Evolutionary conservation across 352 stramenopile genomes (phyloP), one percentile per base, ranked within the genome.

Genomic region (Globisporangium middletonii): DNA sequence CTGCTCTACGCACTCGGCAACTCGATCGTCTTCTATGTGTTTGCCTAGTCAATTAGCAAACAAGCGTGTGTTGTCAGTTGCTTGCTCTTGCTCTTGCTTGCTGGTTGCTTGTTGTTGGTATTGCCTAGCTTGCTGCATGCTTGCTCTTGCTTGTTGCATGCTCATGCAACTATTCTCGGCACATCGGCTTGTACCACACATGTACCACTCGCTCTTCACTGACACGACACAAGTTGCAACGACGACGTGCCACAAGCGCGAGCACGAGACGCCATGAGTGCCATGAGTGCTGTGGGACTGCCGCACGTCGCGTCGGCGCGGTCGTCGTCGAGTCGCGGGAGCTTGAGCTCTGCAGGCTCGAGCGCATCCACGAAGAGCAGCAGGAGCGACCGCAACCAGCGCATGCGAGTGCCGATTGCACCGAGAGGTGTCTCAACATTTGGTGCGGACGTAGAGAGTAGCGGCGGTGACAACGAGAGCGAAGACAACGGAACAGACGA

Each of bases 1-100:
- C 49, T 65, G 19, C 53, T 93, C n/a, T 93, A 86, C 46, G 68
- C 69, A 16, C 58, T 91, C 8, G 83, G 83, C 30, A 89, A 89
- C 62, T 81, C 80, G 3, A 72, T 86, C 45, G 51, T 93, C 38
- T 93, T 93, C 51, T 84, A 87, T 55, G 82, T 90, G 4, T 68
- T 90, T 18, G 76, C 76, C 15, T 92, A 57, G 46, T 35, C 30
- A 35, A 35, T 8, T 23, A 23, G 23, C 35, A 41, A 41, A 41
- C 8, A 41, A 13, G 12, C 12, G 35, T 12, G 12, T 8, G 35
- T 41, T 41, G 35, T 13, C 12, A 41, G 35, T 13, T 41, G 35
- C 35, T 41, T 41, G 12, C 35, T 8, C 35, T 41, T 23, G 23
- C 23, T 23, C 23, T 23, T 23, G 23, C 23, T 23, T 23, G 23